These are phyloP conservation scores for Candida freyschussii DNA, from an alignment of 1,139 yeast genomes.

Conservation along the genomic window DNA sequence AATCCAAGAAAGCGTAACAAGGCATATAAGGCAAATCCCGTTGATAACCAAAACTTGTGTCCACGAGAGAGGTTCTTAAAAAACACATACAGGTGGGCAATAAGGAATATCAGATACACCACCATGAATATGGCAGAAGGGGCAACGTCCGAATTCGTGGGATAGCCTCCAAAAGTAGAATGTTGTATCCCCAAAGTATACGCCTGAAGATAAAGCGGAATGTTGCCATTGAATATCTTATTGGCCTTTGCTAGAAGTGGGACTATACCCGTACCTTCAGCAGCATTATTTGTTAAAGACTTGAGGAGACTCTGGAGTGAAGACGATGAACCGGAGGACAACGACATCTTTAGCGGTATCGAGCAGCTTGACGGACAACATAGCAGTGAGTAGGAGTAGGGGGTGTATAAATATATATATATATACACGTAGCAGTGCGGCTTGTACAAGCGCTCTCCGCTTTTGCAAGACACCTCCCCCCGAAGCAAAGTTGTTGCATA, in stretches of 20 bases:
- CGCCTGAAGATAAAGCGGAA: slow-evolving; percentile 37
- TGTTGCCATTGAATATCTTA: slow-evolving; percentile 21
- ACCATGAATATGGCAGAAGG: slow-evolving; percentile 60
- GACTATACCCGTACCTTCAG: slow-evolving; percentile 47
- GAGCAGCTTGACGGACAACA: too few species aligned
- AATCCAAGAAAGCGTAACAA: slow-evolving; percentile 55
- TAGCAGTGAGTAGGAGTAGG: too few species aligned
- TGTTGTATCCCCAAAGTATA: slow-evolving; percentile 35
- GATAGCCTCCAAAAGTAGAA: slow-evolving; percentile 61
- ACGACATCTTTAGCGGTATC: too few species aligned
- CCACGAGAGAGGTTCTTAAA: slow-evolving; percentile 50
- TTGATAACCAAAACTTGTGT: slow-evolving; percentile 57
- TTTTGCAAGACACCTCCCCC: too few species aligned
- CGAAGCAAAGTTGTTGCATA: too few species aligned
- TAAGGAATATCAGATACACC: slow-evolving; percentile 43
- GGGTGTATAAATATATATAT: too few species aligned
- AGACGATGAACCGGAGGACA: neutral
- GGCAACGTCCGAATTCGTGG: slow-evolving; percentile 49
- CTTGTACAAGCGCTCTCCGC: too few species aligned
- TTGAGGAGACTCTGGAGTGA: neutral
- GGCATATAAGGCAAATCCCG: slow-evolving; percentile 53
- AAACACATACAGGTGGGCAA: slow-evolving; percentile 49
- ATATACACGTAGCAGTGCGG: too few species aligned
- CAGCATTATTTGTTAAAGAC: slow-evolving; percentile 35
- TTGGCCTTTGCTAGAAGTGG: slow-evolving; percentile 30